Evolutionary conservation across 2,329 filamentous ascomycete species (phyloP).

Genomic region (Exophiala alcalophila): DNA sequence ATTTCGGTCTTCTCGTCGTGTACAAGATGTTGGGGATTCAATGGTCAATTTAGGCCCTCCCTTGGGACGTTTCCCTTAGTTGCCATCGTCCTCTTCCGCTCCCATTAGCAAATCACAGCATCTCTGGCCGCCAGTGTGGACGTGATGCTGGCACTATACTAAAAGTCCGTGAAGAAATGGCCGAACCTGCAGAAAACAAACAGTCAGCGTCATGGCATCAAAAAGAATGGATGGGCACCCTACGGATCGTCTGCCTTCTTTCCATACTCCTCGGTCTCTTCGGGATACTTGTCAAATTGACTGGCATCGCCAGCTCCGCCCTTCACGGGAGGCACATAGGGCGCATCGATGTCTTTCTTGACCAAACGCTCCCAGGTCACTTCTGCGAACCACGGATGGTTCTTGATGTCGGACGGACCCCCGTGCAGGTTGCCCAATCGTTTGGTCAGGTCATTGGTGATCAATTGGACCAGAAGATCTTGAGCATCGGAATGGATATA

Average conservation of each 20-base stretch:
- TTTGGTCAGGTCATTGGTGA: slow-evolving; percentile 93
- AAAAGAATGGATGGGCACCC: slow-evolving; percentile 44
- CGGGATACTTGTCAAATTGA: slow-evolving; percentile 96
- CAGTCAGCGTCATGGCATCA: slow-evolving; percentile 16
- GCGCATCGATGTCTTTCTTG: slow-evolving; percentile 96
- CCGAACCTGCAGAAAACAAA: slow-evolving; percentile 58
- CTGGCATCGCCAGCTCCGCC: slow-evolving; percentile 92
- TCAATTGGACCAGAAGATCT: slow-evolving; percentile 85
- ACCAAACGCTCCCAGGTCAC: slow-evolving; percentile 95
- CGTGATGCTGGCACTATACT: too few species aligned
- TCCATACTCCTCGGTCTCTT: slow-evolving; percentile 93
- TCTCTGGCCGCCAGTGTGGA: too few species aligned
- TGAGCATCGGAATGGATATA: slow-evolving; percentile 95
- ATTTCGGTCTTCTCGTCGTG: too few species aligned
- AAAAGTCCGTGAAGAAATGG: slow-evolving; percentile 71
- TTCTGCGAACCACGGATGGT: slow-evolving; percentile 92
- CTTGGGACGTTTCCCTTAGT: too few species aligned
- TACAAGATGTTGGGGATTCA: too few species aligned
- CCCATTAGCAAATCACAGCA: too few species aligned
- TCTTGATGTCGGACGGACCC: slow-evolving; percentile 88
- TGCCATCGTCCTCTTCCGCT: too few species aligned
- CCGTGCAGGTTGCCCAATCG: slow-evolving; percentile 90
- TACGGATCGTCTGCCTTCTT: slow-evolving; percentile 77
- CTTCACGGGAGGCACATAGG: slow-evolving; percentile 93
- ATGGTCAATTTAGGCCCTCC: too few species aligned